phyloP scores from a whole-genome alignment of 148 eudicot species.

The Talinum fruticosum region DNA sequence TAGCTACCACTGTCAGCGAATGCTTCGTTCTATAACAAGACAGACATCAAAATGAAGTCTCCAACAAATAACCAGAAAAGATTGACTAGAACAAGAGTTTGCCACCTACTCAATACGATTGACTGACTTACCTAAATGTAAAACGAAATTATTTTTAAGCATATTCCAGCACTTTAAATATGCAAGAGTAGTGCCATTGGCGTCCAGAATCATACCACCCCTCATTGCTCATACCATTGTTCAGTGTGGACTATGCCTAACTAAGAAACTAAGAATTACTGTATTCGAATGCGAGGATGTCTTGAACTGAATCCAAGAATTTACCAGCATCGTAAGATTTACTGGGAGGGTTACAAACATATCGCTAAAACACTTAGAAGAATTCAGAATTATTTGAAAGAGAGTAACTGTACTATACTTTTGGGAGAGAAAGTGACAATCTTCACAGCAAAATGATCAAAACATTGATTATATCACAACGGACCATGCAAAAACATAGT shows the following conservation, averaged over 20 bases:
- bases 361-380: background rate
- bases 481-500: no score
- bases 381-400: background rate
- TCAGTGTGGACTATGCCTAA: background rate
- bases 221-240: background rate
- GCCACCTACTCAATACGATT: no score
- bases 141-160: background rate
- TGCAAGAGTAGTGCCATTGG: background rate
- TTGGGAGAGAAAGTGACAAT: background rate
- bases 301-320: background rate
- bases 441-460: background rate
- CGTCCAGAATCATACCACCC: background rate
- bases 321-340: background rate
- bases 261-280: background rate
- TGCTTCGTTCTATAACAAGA: background rate
- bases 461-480: background rate
- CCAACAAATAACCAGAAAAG: background rate
- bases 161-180: background rate
- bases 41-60: background rate
- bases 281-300: background rate
- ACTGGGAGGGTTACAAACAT: background rate
- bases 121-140: no score
- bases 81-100: no score
- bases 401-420: background rate
- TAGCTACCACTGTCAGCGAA: background rate